Evolutionary conservation across 1,139 yeast genomes (phyloP).

Genomic region (Hyphopichia burtonii): DNA sequence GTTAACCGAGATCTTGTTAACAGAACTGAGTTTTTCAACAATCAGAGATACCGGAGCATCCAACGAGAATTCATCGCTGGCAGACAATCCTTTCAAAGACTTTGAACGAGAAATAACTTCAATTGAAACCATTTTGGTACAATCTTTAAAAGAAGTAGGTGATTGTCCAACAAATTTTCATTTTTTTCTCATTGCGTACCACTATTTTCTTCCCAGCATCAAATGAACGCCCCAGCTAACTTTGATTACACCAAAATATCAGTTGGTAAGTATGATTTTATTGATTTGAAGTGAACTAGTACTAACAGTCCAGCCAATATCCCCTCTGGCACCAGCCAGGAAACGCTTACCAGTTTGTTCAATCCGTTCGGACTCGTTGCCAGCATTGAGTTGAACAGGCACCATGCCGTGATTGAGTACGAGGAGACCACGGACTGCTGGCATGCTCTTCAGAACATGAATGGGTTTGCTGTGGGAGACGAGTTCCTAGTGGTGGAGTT

Average conservation of each 20-base stretch:
- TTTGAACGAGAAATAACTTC: slow-evolving; percentile 53
- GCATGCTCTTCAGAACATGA: slow-evolving; percentile 12
- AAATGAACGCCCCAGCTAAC: too few species aligned
- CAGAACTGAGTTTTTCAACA: slow-evolving; percentile 38
- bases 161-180: background rate
- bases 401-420: slow-evolving; percentile 8
- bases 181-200: background rate
- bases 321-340: background rate
- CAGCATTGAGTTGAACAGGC: slow-evolving; percentile 1
- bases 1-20: slow-evolving; percentile 41
- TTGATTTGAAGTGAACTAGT: too few species aligned
- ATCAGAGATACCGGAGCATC: slow-evolving; percentile 32
- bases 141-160: background rate
- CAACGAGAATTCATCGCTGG: slow-evolving; percentile 30
- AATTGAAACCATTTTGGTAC: slow-evolving; percentile 32
- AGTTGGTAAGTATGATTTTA: slow-evolving; percentile 5
- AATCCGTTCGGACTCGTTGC: slow-evolving; percentile 11
- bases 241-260: slow-evolving; percentile 4
- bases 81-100: slow-evolving; percentile 38
- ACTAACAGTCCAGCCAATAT: background rate
- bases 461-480: slow-evolving; percentile 10
- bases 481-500: slow-evolving; percentile 7
- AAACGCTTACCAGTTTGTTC: slow-evolving; percentile 9
- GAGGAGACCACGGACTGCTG: slow-evolving; percentile 11
- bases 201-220: too few species aligned